A percentile compares a stretch with the other conserved stretches of the same genome.
These are phyloP conservation scores for Symbiodinium natans DNA, from an alignment of 73 alveolate genomes.

Conservation along the genomic window DNA sequence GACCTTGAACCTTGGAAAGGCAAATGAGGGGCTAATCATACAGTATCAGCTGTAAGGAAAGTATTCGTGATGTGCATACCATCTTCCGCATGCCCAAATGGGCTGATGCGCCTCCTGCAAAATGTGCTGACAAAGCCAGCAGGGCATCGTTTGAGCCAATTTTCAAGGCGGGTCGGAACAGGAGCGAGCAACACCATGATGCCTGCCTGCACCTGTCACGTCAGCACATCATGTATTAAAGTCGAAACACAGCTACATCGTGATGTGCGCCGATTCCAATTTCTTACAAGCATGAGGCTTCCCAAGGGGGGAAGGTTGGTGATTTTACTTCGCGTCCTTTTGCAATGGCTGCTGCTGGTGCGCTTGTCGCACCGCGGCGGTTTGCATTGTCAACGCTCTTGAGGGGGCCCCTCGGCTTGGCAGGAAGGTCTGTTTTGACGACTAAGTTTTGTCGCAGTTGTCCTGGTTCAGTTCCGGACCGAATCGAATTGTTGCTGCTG, in stretches of 20 bases:
- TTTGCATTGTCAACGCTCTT: constrained; percentile 30
- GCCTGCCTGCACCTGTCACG: too few relatives aligned
- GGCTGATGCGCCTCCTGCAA: not conserved
- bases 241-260: not conserved
- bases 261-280: not conserved
- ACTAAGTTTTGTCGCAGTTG: too few relatives aligned
- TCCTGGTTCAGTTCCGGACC: too few relatives aligned
- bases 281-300: not conserved
- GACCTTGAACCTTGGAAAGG: constrained; percentile 86
- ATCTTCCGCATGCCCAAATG: not conserved
- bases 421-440: too few relatives aligned
- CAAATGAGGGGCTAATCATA: not conserved
- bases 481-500: not conserved
- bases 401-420: constrained; percentile 2
- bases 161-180: not conserved
- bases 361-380: constrained; percentile 60
- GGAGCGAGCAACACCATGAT: not conserved
- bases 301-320: not conserved
- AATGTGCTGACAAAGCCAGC: too few relatives aligned
- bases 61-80: not conserved
- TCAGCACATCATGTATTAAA: too few relatives aligned
- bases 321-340: not conserved
- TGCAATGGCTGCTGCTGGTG: constrained; percentile 56
- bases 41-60: not conserved
- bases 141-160: too few relatives aligned